Evolutionary conservation across 164 flowering plant genomes (phyloP), one percentile per base, ranked within the genome.

Genomic region (Hamamelis virginiana): DNA sequence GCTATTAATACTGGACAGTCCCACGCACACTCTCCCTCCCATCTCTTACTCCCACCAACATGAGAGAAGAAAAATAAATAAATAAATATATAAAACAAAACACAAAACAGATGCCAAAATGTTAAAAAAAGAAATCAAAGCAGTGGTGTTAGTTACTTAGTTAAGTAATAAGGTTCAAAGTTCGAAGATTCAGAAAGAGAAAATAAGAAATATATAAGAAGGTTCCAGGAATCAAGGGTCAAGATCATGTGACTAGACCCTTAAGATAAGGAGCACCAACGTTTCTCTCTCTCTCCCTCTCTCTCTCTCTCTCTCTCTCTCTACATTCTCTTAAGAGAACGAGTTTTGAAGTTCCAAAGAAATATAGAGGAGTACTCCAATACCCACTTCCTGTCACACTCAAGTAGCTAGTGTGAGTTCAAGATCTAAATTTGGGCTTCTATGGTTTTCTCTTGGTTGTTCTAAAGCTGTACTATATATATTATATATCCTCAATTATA

Each of bases 191-290:
- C 70, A 68, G 76, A 51, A 28, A 62, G 46, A 61, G 53, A 66
- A 9, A 59, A 69, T 64, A 63, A 65, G 75, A 63, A 71, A 71
- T n/a, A 71, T 69, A 80, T 76, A 77, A 84, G 87, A 85, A 84
- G 89, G 84, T 84, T 84, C 89, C 87, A 77, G 78, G 85, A 83
- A 80, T 81, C 87, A 84, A 81, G 87, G 88, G 82, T 81, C 81
- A 81, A 72, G 73, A 73, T 84, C 88, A 87, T 84, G 87, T 86
- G 86, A 78, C 52, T 53, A 55, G 71, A 71, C 77, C 83, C 82
- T 52, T 66, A 50, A 79, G 81, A 79, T 65, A 63, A 72, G 80
- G 74, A 73, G 57, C 18, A 16, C 64, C 1, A 11, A 26, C 18
- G 65, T 63, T 62, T 59, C 75, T 78, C 80, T 73, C 71, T 67